These are phyloP conservation scores for Penicillium paneum DNA, from an alignment of 2,329 filamentous ascomycete genomes.

Conservation along the genomic window DNA sequence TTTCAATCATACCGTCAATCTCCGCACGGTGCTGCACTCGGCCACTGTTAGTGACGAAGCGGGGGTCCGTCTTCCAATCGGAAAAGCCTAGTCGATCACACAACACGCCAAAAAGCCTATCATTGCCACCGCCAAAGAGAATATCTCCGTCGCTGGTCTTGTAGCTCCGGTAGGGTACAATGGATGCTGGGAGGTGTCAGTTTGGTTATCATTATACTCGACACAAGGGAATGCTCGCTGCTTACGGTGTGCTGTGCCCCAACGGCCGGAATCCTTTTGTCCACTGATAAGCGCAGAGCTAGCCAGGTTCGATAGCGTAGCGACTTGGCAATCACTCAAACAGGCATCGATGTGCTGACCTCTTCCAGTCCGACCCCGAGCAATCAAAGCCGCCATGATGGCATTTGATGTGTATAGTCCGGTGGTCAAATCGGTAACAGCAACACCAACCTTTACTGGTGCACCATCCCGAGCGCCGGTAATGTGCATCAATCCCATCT, in stretches of 20 bases:
- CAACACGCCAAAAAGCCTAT: constrained; percentile 59
- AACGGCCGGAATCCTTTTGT: constrained; percentile 79
- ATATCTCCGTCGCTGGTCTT: constrained; percentile 62
- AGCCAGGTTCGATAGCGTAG: constrained; percentile 90
- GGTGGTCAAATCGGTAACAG: constrained; percentile 92
- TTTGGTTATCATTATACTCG: background rate
- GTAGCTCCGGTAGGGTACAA: constrained; percentile 90
- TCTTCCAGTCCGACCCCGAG: constrained; percentile 66
- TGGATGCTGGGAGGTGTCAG: constrained; percentile 64
- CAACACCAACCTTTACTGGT: constrained; percentile 95
- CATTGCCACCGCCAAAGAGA: constrained; percentile 62
- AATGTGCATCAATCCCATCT: constrained; percentile 98
- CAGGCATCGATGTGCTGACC: constrained; percentile 93
- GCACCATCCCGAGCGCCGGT: constrained; percentile 83
- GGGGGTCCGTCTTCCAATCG: constrained; percentile 57
- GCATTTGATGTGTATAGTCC: constrained; percentile 93
- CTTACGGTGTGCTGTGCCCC: constrained; percentile 92
- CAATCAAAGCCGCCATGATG: constrained; percentile 89
- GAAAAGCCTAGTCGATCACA: constrained; percentile 56
- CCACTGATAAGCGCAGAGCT: constrained; percentile 88
- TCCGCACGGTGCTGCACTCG: constrained; percentile 66
- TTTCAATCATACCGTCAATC: constrained; percentile 76
- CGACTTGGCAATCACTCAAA: constrained; percentile 90
- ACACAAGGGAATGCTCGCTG: constrained; percentile 1
- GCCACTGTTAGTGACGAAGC: constrained; percentile 58